Evolutionary conservation across 1,284 basidiomycete species (phyloP), one percentile per base, ranked within the genome.

Genomic region (Entoloma clypeatum): DNA sequence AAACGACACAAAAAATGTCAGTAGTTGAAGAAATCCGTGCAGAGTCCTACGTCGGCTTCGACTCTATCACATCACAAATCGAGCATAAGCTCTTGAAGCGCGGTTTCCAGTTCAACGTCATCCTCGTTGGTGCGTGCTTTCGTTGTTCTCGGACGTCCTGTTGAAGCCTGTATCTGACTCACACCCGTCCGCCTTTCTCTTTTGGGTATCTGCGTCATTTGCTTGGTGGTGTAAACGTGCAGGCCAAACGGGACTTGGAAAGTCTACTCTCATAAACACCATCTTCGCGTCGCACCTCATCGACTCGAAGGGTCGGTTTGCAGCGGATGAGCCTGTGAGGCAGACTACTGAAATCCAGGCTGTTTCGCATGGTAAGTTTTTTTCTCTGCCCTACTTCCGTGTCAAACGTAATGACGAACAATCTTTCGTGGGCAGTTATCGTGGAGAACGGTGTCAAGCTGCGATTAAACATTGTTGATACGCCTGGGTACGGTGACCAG

Each of bases 21-120:
- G 41, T 33, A 41, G 44, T 61, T 48, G 85, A 90, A 61, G 91
- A 92, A 71, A 91, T 93, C 54, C 81, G 83, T 53, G 90, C 91
- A 36, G 74, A 86, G 48, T 82, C 87, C 39, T 93, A 94, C 63
- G 91, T 94, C 65, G 92, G 91, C 63, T 94, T 94, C 71, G 91
- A 94, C 75, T 86, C 86, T 54, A 95, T 98, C 69, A 96, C 95
- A 41, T 81, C 86, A 62, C 95, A 98, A 71, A 97, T 99, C 61
- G 95, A 99, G 77, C 88, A 93, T 75, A 99, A 98, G 79, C 85
- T 98, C 56, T 81, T 99, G 70, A 98, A 98, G 74, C 86, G 95
- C 54, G 95, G 94, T 48, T 98, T 97, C 76, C 90, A 96, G 72
- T 98, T 99, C 81, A 99, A 99, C 64, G 86, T 94, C 51, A 95